Evolutionary conservation across 2,329 filamentous ascomycete genomes (phyloP).

Genomic region (Pestalotiopsis sp.): DNA sequence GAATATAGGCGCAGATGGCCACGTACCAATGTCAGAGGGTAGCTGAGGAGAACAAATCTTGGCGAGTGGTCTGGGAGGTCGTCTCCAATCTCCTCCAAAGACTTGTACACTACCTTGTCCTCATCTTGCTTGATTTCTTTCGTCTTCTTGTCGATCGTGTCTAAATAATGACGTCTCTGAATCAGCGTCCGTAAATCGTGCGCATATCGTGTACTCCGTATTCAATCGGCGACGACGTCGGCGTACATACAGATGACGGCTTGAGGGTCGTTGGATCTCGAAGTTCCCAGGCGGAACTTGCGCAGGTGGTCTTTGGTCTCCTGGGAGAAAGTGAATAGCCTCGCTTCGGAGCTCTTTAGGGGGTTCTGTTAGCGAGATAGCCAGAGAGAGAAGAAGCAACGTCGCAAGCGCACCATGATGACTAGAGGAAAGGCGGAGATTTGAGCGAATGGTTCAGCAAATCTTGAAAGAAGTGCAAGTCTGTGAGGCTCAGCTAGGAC

Average conservation of each 20-base stretch:
- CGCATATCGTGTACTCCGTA: not conserved
- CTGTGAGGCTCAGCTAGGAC: too few relatives aligned
- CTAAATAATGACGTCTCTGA: not conserved
- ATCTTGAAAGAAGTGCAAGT: too few relatives aligned
- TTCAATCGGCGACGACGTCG: constrained; percentile 17
- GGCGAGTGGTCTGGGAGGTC: constrained; percentile 92
- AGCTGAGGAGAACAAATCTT: constrained; percentile 86
- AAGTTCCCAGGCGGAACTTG: constrained; percentile 93
- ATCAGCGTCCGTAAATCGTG: not conserved
- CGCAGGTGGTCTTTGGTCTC: constrained; percentile 88
- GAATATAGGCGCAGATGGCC: not conserved
- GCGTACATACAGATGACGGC: constrained; percentile 86
- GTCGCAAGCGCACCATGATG: not conserved
- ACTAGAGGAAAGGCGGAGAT: not conserved
- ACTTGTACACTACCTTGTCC: constrained; percentile 75
- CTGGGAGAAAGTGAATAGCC: constrained; percentile 89
- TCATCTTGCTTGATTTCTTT: constrained; percentile 88
- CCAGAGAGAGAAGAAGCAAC: not conserved
- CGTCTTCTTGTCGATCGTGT: constrained; percentile 74
- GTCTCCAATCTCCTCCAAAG: constrained; percentile 79
- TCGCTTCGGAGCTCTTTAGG: constrained; percentile 73
- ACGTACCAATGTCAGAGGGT: constrained; percentile 82
- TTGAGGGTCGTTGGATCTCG: constrained; percentile 82
- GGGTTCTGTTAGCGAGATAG: too few relatives aligned
- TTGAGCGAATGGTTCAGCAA: not conserved